Conservation (phyloP, 306 rosid genomes). For the Ochetophila trinervis region DNA sequence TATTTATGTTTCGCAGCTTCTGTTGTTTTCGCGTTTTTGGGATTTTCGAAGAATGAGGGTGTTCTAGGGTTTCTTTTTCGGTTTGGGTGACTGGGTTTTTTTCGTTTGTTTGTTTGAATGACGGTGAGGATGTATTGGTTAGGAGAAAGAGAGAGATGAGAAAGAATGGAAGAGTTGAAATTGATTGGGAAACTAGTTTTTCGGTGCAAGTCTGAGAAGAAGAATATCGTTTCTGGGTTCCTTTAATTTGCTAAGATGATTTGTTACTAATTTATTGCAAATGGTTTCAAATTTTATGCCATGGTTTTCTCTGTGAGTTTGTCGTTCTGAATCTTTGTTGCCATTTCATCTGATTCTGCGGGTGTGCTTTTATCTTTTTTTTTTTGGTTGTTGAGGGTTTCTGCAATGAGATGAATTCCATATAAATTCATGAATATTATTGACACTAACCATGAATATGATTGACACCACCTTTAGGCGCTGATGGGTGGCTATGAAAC, state of each 20-base stretch:
- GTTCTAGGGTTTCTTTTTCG: conserved; percentile 13
- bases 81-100: not conserved
- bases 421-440: not conserved
- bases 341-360: not conserved
- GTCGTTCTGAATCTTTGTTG: not conserved
- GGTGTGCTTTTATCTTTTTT: not conserved
- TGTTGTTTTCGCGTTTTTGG: not conserved
- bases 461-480: not conserved
- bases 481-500: not conserved
- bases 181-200: not conserved
- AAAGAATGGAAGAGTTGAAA: not conserved
- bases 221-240: not conserved
- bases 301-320: not conserved
- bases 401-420: not conserved
- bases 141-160: not conserved
- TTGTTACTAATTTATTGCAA: not conserved
- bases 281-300: not conserved
- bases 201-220: not conserved
- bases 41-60: not conserved
- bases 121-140: not conserved
- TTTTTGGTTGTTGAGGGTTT: conserved; percentile 1
- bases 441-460: not conserved
- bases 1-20: not conserved
- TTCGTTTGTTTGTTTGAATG: not conserved
- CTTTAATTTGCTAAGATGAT: not conserved